Evolutionary conservation across 139 green algal genomes (phyloP).

Genomic region (Eudorina sp.): DNA sequence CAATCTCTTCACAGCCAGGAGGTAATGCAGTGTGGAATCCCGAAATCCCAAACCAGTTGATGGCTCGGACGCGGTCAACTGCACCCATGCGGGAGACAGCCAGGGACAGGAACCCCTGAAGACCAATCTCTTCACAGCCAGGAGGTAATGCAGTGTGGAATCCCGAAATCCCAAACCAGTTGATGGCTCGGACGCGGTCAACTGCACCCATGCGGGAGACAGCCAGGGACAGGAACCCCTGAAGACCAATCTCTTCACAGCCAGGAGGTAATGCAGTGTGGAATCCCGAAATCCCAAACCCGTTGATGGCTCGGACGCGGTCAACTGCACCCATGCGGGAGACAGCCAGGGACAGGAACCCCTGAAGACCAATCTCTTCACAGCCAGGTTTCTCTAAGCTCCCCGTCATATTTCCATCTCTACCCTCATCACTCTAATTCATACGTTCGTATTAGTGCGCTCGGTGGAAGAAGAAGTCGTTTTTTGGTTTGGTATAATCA

Average conservation of each 20-base stretch:
- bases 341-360: constrained; percentile 15
- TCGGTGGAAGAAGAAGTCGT: constrained; percentile 69
- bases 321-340: neutral
- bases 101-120: neutral
- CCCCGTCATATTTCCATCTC: too few relatives aligned
- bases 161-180: neutral
- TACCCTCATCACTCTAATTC: too few relatives aligned
- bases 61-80: neutral
- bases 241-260: constrained; percentile 8
- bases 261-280: neutral
- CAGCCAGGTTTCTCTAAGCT: constrained; percentile 16
- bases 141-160: neutral
- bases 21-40: neutral
- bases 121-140: neutral
- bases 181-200: constrained; percentile 13
- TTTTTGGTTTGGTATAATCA: constrained; percentile 57
- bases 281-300: too few relatives aligned
- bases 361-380: constrained; percentile 10
- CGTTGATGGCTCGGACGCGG: neutral
- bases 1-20: constrained; percentile 8
- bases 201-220: neutral
- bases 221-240: neutral
- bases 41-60: neutral
- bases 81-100: neutral
- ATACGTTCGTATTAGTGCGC: too few relatives aligned